phyloP scores from a whole-genome alignment of 2,329 filamentous ascomycete genomes.

The Neurospora sp. region DNA sequence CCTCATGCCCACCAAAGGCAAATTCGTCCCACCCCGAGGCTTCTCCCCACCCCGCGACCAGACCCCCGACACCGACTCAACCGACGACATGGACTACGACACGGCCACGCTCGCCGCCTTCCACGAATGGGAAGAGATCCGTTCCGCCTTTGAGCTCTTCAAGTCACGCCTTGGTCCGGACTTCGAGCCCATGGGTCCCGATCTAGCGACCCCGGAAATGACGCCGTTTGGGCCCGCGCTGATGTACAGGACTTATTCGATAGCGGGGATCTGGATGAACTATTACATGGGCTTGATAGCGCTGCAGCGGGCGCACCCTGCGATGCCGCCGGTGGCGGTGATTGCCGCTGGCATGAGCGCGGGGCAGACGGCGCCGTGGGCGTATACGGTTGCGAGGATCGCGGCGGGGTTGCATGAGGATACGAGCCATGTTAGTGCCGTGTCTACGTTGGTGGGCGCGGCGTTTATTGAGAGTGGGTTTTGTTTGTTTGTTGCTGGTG shows the following conservation, averaged over 20 bases:
- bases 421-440: constrained; percentile 39
- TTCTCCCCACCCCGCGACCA: constrained; percentile 40
- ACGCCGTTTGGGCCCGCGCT: constrained; percentile 77
- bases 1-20: constrained; percentile 41
- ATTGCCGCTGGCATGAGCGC: constrained; percentile 74
- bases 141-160: constrained; percentile 59
- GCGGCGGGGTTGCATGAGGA: constrained; percentile 59
- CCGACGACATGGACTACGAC: constrained; percentile 50
- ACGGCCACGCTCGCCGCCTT: constrained; percentile 59
- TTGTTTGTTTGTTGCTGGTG: constrained; percentile 75
- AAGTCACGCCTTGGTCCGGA: constrained; percentile 57
- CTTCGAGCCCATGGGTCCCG: constrained; percentile 65
- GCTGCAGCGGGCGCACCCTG: constrained; percentile 72
- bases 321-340: constrained; percentile 86
- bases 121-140: constrained; percentile 70
- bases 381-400: constrained; percentile 71
- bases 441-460: constrained; percentile 70
- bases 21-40: constrained; percentile 41
- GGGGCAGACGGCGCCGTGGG: constrained; percentile 57
- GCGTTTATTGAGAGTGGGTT: constrained; percentile 77
- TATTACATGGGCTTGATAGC: constrained; percentile 80
- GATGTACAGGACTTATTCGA: constrained; percentile 77
- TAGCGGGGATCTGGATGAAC: constrained; percentile 79
- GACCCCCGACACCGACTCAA: constrained; percentile 31
- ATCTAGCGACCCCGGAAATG: constrained; percentile 49